These are phyloP conservation scores for Fusarium sp. DNA, from an alignment of 2,329 filamentous ascomycete genomes.

Conservation along the genomic window DNA sequence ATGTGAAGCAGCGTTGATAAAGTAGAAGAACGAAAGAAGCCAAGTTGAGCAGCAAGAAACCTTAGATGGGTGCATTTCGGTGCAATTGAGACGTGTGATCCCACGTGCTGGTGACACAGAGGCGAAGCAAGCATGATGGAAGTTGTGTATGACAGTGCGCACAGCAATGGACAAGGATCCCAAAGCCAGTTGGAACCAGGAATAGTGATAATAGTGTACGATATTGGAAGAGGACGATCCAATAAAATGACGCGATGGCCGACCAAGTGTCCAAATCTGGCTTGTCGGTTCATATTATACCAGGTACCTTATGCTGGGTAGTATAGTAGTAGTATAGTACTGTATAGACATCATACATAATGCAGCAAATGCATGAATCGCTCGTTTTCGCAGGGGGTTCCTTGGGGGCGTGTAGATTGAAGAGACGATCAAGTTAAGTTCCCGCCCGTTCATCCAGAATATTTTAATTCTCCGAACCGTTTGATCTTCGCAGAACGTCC, in stretches of 20 bases:
- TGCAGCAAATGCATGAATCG: neutral
- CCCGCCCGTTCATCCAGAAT: neutral
- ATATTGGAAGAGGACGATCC: conserved; percentile 4
- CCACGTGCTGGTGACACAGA: conserved; percentile 23
- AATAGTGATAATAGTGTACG: neutral
- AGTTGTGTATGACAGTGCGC: conserved; percentile 15
- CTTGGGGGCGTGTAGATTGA: conserved; percentile 12
- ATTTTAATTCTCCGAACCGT: conserved; percentile 9
- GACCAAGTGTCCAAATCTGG: conserved; percentile 18
- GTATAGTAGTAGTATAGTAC: neutral
- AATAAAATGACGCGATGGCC: conserved; percentile 17
- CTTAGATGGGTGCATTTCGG: neutral
- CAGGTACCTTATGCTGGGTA: neutral
- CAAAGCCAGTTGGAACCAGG: conserved; percentile 12
- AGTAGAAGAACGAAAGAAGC: neutral
- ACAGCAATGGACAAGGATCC: neutral
- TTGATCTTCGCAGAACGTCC: conserved; percentile 1
- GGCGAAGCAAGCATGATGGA: conserved; percentile 9
- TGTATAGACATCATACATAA: neutral
- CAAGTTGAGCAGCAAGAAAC: conserved; percentile 1
- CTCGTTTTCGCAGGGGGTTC: conserved; percentile 21
- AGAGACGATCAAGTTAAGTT: conserved; percentile 2
- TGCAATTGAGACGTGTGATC: conserved; percentile 1
- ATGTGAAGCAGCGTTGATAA: neutral
- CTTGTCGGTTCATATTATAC: conserved; percentile 9